Base-by-base conservation (phyloP, 2,329 filamentous ascomycete genomes). In the Westerdykella ornata region DNA sequence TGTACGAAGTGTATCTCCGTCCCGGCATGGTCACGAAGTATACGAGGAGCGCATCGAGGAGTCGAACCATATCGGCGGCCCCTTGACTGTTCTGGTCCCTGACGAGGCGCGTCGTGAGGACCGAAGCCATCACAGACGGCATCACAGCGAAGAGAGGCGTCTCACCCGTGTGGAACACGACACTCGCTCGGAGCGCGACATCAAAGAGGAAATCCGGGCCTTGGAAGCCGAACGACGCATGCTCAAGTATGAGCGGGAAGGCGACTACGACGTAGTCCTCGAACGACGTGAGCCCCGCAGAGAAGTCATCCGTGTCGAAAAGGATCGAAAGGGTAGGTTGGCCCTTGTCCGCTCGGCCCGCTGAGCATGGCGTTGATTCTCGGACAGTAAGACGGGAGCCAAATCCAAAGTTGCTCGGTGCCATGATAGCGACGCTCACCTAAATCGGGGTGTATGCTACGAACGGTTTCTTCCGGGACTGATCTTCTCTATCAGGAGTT, bases 241-340 rank as follows among this genome's bases (percentile, higher is more conserved):
- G 18, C 66, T 82, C 34, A 73, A 74, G 43, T 68, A 78, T 14
- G 79, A 82, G 60, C 72, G 76, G 34, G 72, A 74, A 36, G 68
- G 70, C 16, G 74, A 78, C 19, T 77, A 80, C 40, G 30, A 33
- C 8, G 26, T 29, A 14, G 3, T 33, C 30, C 64, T 85, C 33
- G 82, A 81, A 44, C 64, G 69, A 41, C 72, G 54, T 65, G 81
- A 49, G 43, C 64, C 49, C 38, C 70, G 54, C 57, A 73, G 53
- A 38, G 77, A 80, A 44, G 67, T 81, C 40, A 72, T 85, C 48
- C 75, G 84, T 54, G 80, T 95, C 57, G 85, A 88, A 70, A 88
- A 85, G 74, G 88, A 96, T 71, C 84, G 84, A 75, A 92, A 86
- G 88, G 88, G 89, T 94, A 92, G 83, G 85, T 82, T 92, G 80